Evolutionary conservation across 306 rosid species (phyloP).

Genomic region (Medicago truncatula): MtrunA17r5.0-ANR NC_053042.1:16143501-16144000

Average conservation of each 20-base stretch:
- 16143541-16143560: neutral
- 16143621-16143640: neutral
- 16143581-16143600: neutral
- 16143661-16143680: neutral
- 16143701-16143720: conserved; percentile 1
- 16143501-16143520: neutral
- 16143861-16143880: too few relatives aligned
- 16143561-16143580: neutral
- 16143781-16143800: too few relatives aligned
- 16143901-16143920: too few relatives aligned
- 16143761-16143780: conserved; percentile 2
- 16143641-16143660: neutral
- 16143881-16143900: too few relatives aligned
- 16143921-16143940: too few relatives aligned
- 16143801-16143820: too few relatives aligned
- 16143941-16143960: too few relatives aligned
- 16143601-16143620: neutral
- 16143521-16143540: neutral
- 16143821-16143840: too few relatives aligned
- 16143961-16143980: neutral
- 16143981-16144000: neutral
- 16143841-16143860: too few relatives aligned
- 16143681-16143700: neutral
- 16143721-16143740: neutral
- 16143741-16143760: conserved; percentile 27